Conservation (phyloP, 2,329 filamentous ascomycete species). For the Neurospora crassa region DNA sequence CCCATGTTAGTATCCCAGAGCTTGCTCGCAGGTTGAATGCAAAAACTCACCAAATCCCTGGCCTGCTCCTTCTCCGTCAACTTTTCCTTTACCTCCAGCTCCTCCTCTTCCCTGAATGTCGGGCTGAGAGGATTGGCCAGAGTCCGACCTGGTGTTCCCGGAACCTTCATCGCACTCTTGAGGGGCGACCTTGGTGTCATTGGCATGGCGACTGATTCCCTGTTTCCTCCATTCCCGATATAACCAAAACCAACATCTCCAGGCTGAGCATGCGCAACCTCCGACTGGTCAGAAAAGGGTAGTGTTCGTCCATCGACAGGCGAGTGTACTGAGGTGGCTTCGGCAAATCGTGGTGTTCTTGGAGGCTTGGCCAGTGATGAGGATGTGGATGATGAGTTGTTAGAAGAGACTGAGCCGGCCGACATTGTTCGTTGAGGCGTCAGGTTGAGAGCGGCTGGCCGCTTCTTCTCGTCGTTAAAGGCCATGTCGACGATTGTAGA, state of each 20-base stretch:
- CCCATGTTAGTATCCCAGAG: not conserved
- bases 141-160: slow-evolving; percentile 67
- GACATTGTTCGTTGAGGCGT: slow-evolving; percentile 34
- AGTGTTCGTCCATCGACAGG: slow-evolving; percentile 49
- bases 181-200: slow-evolving; percentile 68
- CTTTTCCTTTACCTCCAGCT: slow-evolving; percentile 75
- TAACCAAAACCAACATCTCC: slow-evolving; percentile 91
- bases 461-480: slow-evolving; percentile 41
- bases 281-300: slow-evolving; percentile 49
- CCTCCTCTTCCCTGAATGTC: slow-evolving; percentile 80
- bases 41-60: slow-evolving; percentile 53
- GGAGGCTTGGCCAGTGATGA: slow-evolving; percentile 52
- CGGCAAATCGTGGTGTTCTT: slow-evolving; percentile 69
- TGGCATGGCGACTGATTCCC: slow-evolving; percentile 49
- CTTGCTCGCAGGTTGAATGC: too few species aligned
- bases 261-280: slow-evolving; percentile 58
- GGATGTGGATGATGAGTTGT: slow-evolving; percentile 41
- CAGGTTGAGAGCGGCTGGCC: slow-evolving; percentile 46
- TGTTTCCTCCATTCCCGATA: slow-evolving; percentile 51
- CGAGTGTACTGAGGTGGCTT: slow-evolving; percentile 71
- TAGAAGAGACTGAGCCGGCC: slow-evolving; percentile 27
- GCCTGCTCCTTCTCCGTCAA: slow-evolving; percentile 79
- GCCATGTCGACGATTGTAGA: slow-evolving; percentile 23
- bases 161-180: slow-evolving; percentile 83
- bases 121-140: slow-evolving; percentile 76